Evolutionary conservation across 768 basidiomycete species (phyloP).

Genomic region (Boletus sp.): DNA sequence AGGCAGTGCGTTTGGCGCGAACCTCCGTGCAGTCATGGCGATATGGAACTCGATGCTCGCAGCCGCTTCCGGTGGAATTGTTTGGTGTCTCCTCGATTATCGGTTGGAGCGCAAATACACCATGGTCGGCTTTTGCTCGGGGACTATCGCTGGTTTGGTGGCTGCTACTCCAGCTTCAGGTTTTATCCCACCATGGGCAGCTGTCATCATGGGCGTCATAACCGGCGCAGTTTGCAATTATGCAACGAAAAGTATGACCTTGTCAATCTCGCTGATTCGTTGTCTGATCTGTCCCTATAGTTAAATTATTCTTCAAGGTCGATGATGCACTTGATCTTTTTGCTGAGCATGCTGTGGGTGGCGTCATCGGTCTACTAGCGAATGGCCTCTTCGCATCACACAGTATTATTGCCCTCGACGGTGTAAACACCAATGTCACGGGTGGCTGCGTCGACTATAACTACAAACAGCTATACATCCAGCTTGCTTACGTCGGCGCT

Average conservation of each 20-base stretch:
- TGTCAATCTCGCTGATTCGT: background rate
- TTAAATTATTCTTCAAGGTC: slow-evolving; percentile 65
- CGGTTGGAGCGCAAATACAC: slow-evolving; percentile 78
- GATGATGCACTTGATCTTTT: slow-evolving; percentile 94
- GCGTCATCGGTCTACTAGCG: slow-evolving; percentile 68
- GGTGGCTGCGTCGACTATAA: slow-evolving; percentile 77
- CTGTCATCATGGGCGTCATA: slow-evolving; percentile 72
- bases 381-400: slow-evolving; percentile 76
- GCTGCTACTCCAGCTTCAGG: slow-evolving; percentile 89
- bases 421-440: slow-evolving; percentile 47
- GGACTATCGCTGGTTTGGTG: slow-evolving; percentile 85
- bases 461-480: slow-evolving; percentile 80
- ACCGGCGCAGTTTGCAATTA: slow-evolving; percentile 77
- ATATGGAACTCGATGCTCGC: slow-evolving; percentile 89
- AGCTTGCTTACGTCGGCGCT: slow-evolving; percentile 64
- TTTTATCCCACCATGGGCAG: slow-evolving; percentile 73
- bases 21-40: slow-evolving; percentile 81
- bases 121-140: slow-evolving; percentile 89
- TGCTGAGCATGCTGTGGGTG: slow-evolving; percentile 87
- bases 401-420: slow-evolving; percentile 65
- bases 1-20: slow-evolving; percentile 84
- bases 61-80: slow-evolving; percentile 77
- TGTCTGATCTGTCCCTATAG: slow-evolving; percentile 36
- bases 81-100: slow-evolving; percentile 82
- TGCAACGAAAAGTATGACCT: slow-evolving; percentile 69